Evolutionary conservation across 768 basidiomycete species (phyloP), one percentile per base, ranked within the genome.

Genomic region (Tylopilus sp.): DNA sequence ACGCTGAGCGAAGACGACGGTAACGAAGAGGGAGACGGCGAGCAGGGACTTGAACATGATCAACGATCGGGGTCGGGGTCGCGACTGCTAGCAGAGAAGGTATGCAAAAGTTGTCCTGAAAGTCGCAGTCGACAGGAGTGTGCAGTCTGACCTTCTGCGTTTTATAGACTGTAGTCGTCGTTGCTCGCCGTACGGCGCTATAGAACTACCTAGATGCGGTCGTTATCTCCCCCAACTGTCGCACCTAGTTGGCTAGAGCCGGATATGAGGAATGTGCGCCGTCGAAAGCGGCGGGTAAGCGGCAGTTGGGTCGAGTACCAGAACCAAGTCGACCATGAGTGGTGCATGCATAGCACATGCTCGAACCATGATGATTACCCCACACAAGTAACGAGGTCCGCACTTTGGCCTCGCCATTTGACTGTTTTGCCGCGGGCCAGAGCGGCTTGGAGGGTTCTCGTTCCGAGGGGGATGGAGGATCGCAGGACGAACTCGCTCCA

Each of bases 1-100:
- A 10, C 52, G 50, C 54, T 84, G 82, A 6, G 77, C 80, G 34
- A 76, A 59, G 29, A 67, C 74, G 21, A 66, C 46, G 17, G 69
- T 59, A 26, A 66, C 62, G 17, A 78, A 61, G 42, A 76, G 42
- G 21, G 67, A 56, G 33, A 55, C 45, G 3, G 54, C 36, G 41
- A 57, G 37, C 16, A 67, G 30, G 22, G 12, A 46, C 37, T 53
- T 61, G 25, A 63, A 42, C 54, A 63, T 70, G 53, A 45, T 44
- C 5, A 19, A 4, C 4, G 17, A 33, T 13, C 19, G 25, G 19
- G 34, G n/a, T 25, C n/a, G n/a, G n/a, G n/a, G n/a, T n/a, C n/a
- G 2, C 22, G 22, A 11, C 4, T 7, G 12, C n/a, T n/a, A n/a
- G n/a, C n/a, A n/a, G 16, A 33, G 46, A 36, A 25, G 0, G 28